Base-by-base conservation (phyloP, 129 eudicot genomes). In the Ambrosia artemisiifolia region DNA sequence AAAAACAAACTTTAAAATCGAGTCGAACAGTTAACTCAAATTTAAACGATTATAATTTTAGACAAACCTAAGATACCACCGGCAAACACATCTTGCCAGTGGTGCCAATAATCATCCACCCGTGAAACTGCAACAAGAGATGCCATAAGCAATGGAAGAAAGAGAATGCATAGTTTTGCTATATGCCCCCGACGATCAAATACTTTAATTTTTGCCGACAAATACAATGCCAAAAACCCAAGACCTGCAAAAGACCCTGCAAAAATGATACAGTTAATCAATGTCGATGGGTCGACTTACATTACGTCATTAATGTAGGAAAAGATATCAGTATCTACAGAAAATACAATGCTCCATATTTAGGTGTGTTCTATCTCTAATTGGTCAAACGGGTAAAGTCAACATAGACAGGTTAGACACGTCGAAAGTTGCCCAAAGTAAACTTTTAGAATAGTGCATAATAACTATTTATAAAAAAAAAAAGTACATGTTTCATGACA, bases 221-320 rank as follows among this genome's bases (percentile, higher is more conserved):
- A 78, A 69, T 92, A 92, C 78, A 89, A 48, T 32, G 98, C 84
- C 48, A 92, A 73, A 82, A 81, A 92, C 40, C 89, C 95, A 12
- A 92, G 83, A 33, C 98, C 98, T 3, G 98, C 96, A 76, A 92
- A 92, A 0, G 98, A 89, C 95, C 91, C 98, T 92, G 83, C 68
- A 75, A 51, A 75, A 12, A 14, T 49, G 54, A 63, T 35, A 73
- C 20, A 17, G 1, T 30, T 63, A 49, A 36, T 63, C 7, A 34
- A 63, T 63, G 28, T 62, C 17, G 20, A 46, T 33, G 62, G 66
- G 40, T 71, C n/a, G 1, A 33, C 62, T 32, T 11, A 38, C 19
- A 3, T 8, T 46, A 72, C n/a, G 10, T n/a, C 48, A 44, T 9
- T 67, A 68, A 12, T 12, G 16, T 65, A 54, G 32, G 33, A 54